Evolutionary conservation across 345 rosid species (phyloP), one percentile per base, ranked within the genome.

Genomic region (Bruguiera parviflora): DNA sequence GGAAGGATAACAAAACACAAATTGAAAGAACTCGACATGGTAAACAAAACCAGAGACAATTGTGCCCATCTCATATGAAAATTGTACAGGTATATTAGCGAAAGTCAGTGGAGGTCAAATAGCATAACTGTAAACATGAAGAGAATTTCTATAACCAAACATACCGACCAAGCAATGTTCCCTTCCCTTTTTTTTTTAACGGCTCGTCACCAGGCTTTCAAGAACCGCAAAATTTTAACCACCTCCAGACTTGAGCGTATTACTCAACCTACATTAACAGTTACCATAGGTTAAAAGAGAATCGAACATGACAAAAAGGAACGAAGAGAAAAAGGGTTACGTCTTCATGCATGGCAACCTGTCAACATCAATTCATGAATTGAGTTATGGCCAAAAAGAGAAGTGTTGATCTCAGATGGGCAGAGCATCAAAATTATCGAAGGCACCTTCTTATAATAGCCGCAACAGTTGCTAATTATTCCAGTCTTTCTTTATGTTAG

Each of bases 261-360:
- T 87, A 69, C 91, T 80, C 80, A 87, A 77, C 91, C 91, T 87
- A 83, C 81, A 75, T 47, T 64, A 15, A 22, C 31, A 39, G 67
- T 64, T 33, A 53, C 18, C 9, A 25, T 28, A 7, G 19, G 51
- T 28, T 8, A 70, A 59, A 19, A 8, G 53, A 25, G 52, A 27
- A 35, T 19, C n/a, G 1, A 59, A 46, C 55, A 52, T 16, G 27
- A 27, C 51, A 61, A 16, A 53, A 33, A 22, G 55, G 51, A 6
- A 53, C 8, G 7, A 55, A 9, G 29, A 22, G 69, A 21, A 31
- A 21, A 56, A 56, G 18, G 29, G 13, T 8, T 37, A 2, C 7
- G 43, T 37, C 11, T 37, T 37, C 11, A 9, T 8, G 3, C 43
- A 13, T 43, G 49, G 49, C 49, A 43, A 43, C 16, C 49, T 43